Evolutionary conservation across 805 yeast genomes (phyloP).

Genomic region (Cyberlindnera mrakii): DNA sequence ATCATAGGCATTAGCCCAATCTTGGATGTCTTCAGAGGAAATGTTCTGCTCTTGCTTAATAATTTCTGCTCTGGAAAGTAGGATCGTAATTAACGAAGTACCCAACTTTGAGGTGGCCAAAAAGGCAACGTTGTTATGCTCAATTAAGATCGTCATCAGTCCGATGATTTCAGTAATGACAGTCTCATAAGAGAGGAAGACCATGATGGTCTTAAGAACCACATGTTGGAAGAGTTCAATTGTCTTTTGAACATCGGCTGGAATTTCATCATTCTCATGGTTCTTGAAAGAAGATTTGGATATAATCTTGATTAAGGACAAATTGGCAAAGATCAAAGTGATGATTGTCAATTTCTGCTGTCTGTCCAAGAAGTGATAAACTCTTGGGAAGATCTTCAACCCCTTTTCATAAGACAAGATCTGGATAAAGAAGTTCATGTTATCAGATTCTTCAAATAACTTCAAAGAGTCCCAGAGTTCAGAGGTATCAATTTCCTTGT

Average conservation of each 20-base stretch:
- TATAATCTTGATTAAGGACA: conserved; percentile 74
- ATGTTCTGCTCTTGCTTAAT: conserved; percentile 74
- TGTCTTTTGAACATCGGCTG: conserved; percentile 48
- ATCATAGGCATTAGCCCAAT: conserved; percentile 80
- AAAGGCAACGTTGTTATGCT: conserved; percentile 59
- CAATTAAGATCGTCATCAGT: conserved; percentile 61
- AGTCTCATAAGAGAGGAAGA: conserved; percentile 71
- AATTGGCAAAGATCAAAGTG: conserved; percentile 71
- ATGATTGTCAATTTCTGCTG: conserved; percentile 74
- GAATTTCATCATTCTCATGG: conserved; percentile 45
- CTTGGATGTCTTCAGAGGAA: conserved; percentile 33
- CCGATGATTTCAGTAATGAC: conserved; percentile 75
- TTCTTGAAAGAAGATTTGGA: conserved; percentile 74
- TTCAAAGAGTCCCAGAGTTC: conserved; percentile 75
- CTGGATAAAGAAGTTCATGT: conserved; percentile 67
- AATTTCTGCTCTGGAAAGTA: conserved; percentile 86
- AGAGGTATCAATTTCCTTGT: conserved; percentile 36
- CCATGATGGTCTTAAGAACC: conserved; percentile 77
- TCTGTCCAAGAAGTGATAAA: conserved; percentile 72
- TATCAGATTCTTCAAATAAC: conserved; percentile 53
- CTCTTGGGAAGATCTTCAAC: conserved; percentile 80
- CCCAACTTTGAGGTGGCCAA: conserved; percentile 66
- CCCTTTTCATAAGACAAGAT: conserved; percentile 82
- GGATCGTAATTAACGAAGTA: conserved; percentile 78
- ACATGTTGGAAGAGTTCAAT: conserved; percentile 76